A percentile compares a stretch with the other conserved stretches of the same genome.
Evolutionary conservation across 306 rosid genomes (phyloP).

Genomic region (Cucumis hystrix): DNA sequence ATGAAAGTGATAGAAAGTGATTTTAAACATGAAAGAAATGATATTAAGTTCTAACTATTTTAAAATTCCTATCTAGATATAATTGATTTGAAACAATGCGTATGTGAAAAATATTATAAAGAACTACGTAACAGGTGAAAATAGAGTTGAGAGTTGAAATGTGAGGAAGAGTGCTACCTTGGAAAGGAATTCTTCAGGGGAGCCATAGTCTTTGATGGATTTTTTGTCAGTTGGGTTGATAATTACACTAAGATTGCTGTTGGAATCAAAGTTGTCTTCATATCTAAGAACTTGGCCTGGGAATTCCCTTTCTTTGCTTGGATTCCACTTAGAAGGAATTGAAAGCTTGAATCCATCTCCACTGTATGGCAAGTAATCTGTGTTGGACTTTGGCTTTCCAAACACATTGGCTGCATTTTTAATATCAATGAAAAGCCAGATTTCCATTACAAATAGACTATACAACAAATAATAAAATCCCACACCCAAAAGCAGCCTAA

Average conservation of each 20-base stretch:
- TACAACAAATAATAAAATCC: not conserved
- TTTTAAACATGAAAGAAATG: no score
- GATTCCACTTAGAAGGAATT: constrained; percentile 90
- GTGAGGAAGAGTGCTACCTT: constrained; percentile 20
- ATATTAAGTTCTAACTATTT: no score
- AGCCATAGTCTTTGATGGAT: constrained; percentile 68
- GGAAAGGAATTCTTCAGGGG: constrained; percentile 68
- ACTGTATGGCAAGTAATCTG: constrained; percentile 60
- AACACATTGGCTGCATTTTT: constrained; percentile 73
- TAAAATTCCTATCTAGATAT: not conserved
- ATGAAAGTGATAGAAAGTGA: no score
- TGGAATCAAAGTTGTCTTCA: constrained; percentile 82
- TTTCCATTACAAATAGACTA: not conserved
- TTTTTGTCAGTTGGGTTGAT: constrained; percentile 74
- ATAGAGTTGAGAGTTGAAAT: not conserved
- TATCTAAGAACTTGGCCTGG: constrained; percentile 79
- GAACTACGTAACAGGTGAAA: not conserved
- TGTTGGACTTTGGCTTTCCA: constrained; percentile 85
- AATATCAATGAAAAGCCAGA: not conserved
- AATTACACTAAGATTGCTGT: constrained; percentile 47
- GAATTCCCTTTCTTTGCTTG: constrained; percentile 78
- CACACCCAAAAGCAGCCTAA: not conserved
- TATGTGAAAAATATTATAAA: not conserved
- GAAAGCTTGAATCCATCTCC: constrained; percentile 80
- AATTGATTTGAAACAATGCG: not conserved